phyloP scores from a whole-genome alignment of 1,284 basidiomycete genomes.

The Leccinum ponderosum region DNA sequence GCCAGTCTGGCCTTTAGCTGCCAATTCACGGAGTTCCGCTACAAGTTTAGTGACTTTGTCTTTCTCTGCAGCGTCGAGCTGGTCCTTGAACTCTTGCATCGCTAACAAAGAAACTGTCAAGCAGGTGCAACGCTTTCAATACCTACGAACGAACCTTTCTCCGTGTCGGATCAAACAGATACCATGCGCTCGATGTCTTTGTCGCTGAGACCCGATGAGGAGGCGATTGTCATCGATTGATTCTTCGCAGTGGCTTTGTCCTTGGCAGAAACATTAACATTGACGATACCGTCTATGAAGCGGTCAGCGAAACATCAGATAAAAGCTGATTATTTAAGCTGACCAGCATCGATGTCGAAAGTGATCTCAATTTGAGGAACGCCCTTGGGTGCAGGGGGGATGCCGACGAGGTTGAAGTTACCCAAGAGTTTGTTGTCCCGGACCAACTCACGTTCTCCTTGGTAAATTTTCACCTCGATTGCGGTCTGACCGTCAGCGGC shows the following conservation, averaged over 20 bases:
- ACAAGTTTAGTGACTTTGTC: conserved; percentile 91
- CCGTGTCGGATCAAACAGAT: conserved; percentile 92
- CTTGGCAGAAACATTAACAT: conserved; percentile 96
- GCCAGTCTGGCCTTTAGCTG: conserved; percentile 87
- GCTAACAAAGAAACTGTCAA: conserved; percentile 45
- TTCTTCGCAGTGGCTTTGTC: conserved; percentile 98
- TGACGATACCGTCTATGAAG: conserved; percentile 84
- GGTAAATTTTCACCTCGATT: conserved; percentile 97
- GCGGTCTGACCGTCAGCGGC: conserved; percentile 96
- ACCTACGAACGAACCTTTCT: conserved; percentile 69
- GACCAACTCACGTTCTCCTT: conserved; percentile 98
- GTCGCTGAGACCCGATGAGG: conserved; percentile 94
- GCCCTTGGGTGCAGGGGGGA: conserved; percentile 97
- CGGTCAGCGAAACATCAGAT: conserved; percentile 1
- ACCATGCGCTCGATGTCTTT: conserved; percentile 99
- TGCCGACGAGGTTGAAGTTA: conserved; percentile 98
- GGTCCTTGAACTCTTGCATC: conserved; percentile 97
- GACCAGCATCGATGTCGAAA: conserved; percentile 97
- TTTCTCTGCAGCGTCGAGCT: conserved; percentile 90
- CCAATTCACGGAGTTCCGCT: conserved; percentile 86
- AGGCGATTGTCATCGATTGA: conserved; percentile 96
- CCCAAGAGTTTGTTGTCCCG: conserved; percentile 99
- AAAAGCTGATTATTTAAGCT: conserved; percentile 18
- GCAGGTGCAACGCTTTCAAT: not conserved
- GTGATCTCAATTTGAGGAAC: conserved; percentile 99